Evolutionary conservation across 305 asterid species (phyloP), one percentile per base, ranked within the genome.

Genomic region (Salvia sclarea): DNA sequence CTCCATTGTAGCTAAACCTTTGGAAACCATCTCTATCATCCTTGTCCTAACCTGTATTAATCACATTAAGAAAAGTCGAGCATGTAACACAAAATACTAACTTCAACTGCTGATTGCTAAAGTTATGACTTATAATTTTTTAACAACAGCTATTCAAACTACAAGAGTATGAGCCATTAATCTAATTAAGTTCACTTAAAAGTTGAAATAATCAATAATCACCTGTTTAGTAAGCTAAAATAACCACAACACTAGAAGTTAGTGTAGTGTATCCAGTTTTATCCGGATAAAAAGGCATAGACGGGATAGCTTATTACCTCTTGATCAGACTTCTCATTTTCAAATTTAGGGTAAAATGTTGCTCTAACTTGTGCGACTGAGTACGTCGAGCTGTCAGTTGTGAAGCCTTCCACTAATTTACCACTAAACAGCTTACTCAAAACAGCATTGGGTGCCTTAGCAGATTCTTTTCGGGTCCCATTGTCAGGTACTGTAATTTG

Each of bases 301-400:
- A 37, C 71, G 69, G 61, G 48, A 76, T 50, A 74, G 64, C 72
- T 70, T 76, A 91, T 70, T 76, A 91, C 98, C 91, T 94, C 98
- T 65, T 86, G 96, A 79, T 94, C 98, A 47, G 98, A 86, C 81
- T 91, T 91, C 88, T 91, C 98, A 71, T 91, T 94, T 77, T 94
- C 98, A 83, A 94, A 94, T 80, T 94, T 94, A 8, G 98, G 98
- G 72, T 94, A 94, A 81, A 93, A 94, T 14, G 97, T 91, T 11
- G 98, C 97, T 80, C 97, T 78, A 80, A 91, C 85, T 83, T 87
- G 87, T 12, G 91, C 95, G 28, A 44, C 69, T 7, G 96, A 81
- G 74, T 79, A 88, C 1, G 98, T 91, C 4, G 86, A 81, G 63
- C 79, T 87, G 84, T 88, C 98, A 65, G 89, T 87, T 2, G 73